Base-by-base conservation (phyloP, 129 eudicot species). In the Mikania micrantha region DNA sequence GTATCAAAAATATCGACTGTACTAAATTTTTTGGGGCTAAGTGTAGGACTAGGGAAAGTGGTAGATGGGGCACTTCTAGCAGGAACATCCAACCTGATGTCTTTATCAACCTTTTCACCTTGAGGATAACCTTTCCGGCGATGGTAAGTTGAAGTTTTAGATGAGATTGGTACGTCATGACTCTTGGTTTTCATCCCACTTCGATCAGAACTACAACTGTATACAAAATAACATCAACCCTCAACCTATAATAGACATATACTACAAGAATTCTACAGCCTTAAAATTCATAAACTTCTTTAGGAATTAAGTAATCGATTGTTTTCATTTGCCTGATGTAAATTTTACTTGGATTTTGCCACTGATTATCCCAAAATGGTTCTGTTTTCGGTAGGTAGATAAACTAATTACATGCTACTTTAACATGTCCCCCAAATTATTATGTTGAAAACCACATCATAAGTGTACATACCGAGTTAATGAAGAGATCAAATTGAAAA, bases 21-120 rank as follows among this genome's bases (percentile, higher is more conserved):
- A 7, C 74, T 75, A 70, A 67, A 80, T 66, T 88, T 85, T 74
- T 85, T 81, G 36, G 98, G 95, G 84, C 95, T 92, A 60, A 60
- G 83, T 34, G 85, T 65, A 53, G 96, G 98, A 70, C 96, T 92
- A 9, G 91, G 70, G 45, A 71, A 84, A 47, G 81, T 79, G 74
- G 85, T 88, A 9, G 84, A 6, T 13, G 98, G 98, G 48, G 95
- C 96, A 81, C 98, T 88, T 67, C 85, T 62, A 44, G 81, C 74
- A 42, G 90, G 82, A 82, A 80, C 80, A 76, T 75, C 74, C 54
- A 73, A 74, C 38, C 90, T 84, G 58, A 88, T 81, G 70, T 21
- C 65, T 29, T 12, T 39, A 24, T 56, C 32, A 61, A 36, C 70
- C 17, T 71, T 67, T 38, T 83, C 82, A 41, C 79, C 78, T 13